phyloP scores from a whole-genome alignment of 306 rosid genomes.

The Glycine soja region DNA sequence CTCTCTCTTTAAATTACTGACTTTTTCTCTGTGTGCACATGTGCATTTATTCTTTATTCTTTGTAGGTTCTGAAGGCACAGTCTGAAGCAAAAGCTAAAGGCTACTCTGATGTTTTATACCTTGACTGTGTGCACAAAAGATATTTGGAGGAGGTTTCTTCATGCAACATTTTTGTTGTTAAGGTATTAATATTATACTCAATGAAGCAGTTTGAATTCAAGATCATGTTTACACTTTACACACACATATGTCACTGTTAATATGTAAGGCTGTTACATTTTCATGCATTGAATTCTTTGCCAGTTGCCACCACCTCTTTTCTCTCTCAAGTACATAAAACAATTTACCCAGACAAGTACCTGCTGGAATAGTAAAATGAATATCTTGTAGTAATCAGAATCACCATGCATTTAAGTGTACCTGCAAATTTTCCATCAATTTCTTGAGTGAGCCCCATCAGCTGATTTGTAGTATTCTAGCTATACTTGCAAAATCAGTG shows the following conservation, averaged over 20 bases:
- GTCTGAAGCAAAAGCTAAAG: slow-evolving; percentile 73
- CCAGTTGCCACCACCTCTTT: slow-evolving; percentile 10
- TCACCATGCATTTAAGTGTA: slow-evolving; percentile 6
- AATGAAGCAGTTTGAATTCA: neutral
- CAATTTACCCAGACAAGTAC: slow-evolving; percentile 10
- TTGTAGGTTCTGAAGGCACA: slow-evolving; percentile 81
- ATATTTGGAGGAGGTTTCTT: slow-evolving; percentile 84
- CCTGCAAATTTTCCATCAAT: slow-evolving; percentile 15
- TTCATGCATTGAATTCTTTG: slow-evolving; percentile 16
- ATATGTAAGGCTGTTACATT: neutral
- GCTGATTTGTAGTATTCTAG: neutral
- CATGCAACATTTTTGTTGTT: slow-evolving; percentile 72
- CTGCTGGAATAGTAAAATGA: slow-evolving; percentile 9
- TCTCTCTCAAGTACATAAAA: slow-evolving; percentile 6
- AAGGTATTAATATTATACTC: slow-evolving; percentile 57
- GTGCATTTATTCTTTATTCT: slow-evolving; percentile 38
- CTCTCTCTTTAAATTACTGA: neutral
- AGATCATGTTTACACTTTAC: neutral
- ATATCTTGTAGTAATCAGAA: slow-evolving; percentile 5
- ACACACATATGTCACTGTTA: neutral
- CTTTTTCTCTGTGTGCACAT: neutral
- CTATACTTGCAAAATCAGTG: slow-evolving; percentile 23
- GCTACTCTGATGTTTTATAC: slow-evolving; percentile 78
- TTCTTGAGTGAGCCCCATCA: slow-evolving; percentile 34
- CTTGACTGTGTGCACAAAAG: slow-evolving; percentile 73